Evolutionary conservation across 2,329 filamentous ascomycete genomes (phyloP), one percentile per base, ranked within the genome.

Genomic region (Bipolaris cookei): DNA sequence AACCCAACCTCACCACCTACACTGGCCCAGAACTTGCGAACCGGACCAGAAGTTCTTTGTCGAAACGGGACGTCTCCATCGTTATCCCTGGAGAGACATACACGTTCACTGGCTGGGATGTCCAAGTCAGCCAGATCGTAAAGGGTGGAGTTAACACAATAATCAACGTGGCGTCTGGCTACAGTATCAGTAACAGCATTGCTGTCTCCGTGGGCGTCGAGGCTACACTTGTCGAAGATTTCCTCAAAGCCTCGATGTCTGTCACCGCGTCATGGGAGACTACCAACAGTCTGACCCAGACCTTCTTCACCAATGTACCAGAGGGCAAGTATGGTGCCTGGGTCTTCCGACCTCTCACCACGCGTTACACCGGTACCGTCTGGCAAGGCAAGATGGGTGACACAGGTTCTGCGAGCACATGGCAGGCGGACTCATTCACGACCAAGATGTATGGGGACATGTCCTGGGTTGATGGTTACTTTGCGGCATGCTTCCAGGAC

Each of bases 401-500:
- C 2, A 65, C 68, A 3, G 66, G 62, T 7, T 62, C 52, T 14
- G 41, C 66, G 45, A 58, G 56, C 0, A 53, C 61, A 32, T 80
- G 76, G 61, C 66, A 66, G 51, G 70, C 64, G n/a, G 76, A 79
- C 62, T 71, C 66, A 1, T 79, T 77, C 58, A 53, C 61, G 1
- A 65, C 61, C 54, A 74, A 75, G 67, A 53, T 37, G 11, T 78
- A 70, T 48, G 70, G 64, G 14, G 59, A 65, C 32, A 54, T 80
- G 57, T 56, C 58, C 21, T 80, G 78, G 78, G 77, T 79, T 8
- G 71, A 77, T 64, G 78, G 78, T 11, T 65, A 72, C 8, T 78
- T 80, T 45, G 55, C 61, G 6, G 66, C 79, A 2, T 80, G 78
- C 67, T 71, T 66, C 35, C 72, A 73, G 52, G 73, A 74, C 41